Percentiles rank a stretch among this genome's conserved stretches.
These are phyloP conservation scores for Diaporthe longicolla DNA, from an alignment of 2,329 filamentous ascomycete genomes.

Conservation along the genomic window DNA sequence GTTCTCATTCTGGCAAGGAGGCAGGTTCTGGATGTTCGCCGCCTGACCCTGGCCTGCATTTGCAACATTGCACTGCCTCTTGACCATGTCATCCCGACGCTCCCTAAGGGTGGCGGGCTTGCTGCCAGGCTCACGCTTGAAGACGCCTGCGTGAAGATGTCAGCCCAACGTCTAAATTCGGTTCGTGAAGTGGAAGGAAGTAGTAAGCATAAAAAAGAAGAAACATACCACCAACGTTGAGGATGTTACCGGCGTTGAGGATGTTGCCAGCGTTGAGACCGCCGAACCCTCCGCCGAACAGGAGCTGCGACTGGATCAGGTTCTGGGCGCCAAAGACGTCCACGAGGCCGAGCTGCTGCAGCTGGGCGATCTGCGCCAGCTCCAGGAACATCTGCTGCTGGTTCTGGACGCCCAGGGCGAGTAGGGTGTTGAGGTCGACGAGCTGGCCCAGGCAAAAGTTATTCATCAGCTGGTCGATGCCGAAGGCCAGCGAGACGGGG, in stretches of 20 bases:
- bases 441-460: constrained; percentile 49
- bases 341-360: constrained; percentile 50
- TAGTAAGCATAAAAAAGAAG: background rate
- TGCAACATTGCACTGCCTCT: constrained; percentile 46
- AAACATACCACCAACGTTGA: no score
- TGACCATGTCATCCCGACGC: constrained; percentile 46
- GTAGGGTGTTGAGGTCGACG: constrained; percentile 46
- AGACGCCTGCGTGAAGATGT: constrained; percentile 44
- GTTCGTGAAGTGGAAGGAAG: no score
- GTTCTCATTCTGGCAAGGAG: constrained; percentile 8
- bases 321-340: constrained; percentile 47
- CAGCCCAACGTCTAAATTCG: constrained; percentile 19
- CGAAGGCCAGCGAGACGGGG: constrained; percentile 49
- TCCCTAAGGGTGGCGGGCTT: constrained; percentile 48
- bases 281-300: constrained; percentile 41
- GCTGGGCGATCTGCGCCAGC: constrained; percentile 51
- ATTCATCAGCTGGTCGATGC: constrained; percentile 50
- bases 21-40: constrained; percentile 30
- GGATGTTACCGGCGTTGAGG: no score
- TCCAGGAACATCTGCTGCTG: constrained; percentile 52
- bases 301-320: constrained; percentile 48
- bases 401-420: constrained; percentile 47
- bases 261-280: constrained; percentile 38
- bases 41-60: background rate
- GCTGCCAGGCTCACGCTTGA: constrained; percentile 50